Base-by-base conservation (phyloP, 1,284 basidiomycete species). In the Microstroma glucosiphilum region DNA sequence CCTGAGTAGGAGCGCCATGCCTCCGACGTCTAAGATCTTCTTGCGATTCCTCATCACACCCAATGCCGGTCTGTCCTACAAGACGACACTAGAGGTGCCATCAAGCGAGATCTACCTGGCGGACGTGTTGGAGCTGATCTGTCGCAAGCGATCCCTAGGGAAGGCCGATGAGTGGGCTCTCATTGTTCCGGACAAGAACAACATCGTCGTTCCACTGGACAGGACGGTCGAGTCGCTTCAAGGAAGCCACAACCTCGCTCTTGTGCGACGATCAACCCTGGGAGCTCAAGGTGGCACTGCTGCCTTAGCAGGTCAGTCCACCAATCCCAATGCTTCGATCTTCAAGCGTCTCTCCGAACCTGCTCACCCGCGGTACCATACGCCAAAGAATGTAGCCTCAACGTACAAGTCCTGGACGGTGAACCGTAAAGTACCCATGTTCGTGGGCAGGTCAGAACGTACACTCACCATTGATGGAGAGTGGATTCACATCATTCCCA, bases 221-320 rank as follows among this genome's bases (percentile, higher is more conserved):
- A 85, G 92, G n/a, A 96, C 92, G 0, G 94, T 97, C 13, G 91
- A 91, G 40, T 90, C 88, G 80, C 82, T 97, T 70, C 89, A 91
- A 77, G 92, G 90, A 12, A 89, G 89, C 72, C 85, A 86, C 26
- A 89, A 94, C 71, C 83, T 99, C 15, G 85, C 89, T 8, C 83
- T 98, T 8, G 88, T 96, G 53, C 89, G 89, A 78, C 83, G 87
- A 66, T 64, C 67, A 4, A 68, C 63, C 23, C 62, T 76, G 9
- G 68, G 68, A 13, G 67, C 60, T 6, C 43, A 64, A 48, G 69
- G 66, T 51, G 76, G 77, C 55, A 79, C 70, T 80, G 87, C 80
- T 3, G 65, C 72, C 1, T 63, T 76, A 19, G 69, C 65, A 43
- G 62, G 64, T 23, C 70, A 68, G 6, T 87, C 89, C 3, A 90